phyloP scores from a whole-genome alignment of 2,329 filamentous ascomycete species.

The Arthrobotrys entomopaga region DNA sequence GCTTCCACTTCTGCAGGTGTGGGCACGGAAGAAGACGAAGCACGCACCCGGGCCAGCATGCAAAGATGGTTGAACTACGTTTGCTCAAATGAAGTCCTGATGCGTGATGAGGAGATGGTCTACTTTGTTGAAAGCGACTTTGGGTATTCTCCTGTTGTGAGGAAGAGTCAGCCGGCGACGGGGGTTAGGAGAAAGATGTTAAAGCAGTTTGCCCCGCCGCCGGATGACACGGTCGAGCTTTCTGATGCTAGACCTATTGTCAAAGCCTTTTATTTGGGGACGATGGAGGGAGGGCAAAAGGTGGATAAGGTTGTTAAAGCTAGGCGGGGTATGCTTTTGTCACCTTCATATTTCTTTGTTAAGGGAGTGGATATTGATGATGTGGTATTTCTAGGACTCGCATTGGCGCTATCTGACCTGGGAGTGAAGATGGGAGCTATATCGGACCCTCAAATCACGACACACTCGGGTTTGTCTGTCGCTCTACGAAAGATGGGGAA shows the following conservation, averaged over 20 bases:
- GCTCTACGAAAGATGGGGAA: constrained; percentile 96
- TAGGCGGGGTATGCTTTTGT: constrained; percentile 75
- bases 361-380: constrained; percentile 39
- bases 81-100: constrained; percentile 89
- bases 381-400: constrained; percentile 73
- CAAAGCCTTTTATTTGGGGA: constrained; percentile 92
- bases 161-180: constrained; percentile 95
- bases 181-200: constrained; percentile 93
- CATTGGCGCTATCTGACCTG: constrained; percentile 90
- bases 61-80: constrained; percentile 96
- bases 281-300: constrained; percentile 98
- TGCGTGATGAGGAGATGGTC: constrained; percentile 95
- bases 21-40: constrained; percentile 95
- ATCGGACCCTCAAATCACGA: constrained; percentile 78
- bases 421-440: constrained; percentile 88
- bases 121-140: constrained; percentile 99
- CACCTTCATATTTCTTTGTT: background rate
- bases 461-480: constrained; percentile 83
- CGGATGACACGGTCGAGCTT: constrained; percentile 95
- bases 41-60: constrained; percentile 84
- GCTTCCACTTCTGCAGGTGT: constrained; percentile 92
- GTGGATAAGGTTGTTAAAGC: constrained; percentile 93
- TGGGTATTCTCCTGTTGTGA: constrained; percentile 93
- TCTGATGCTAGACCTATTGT: constrained; percentile 88
- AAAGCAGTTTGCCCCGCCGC: constrained; percentile 97